Evolutionary conservation across 2,329 filamentous ascomycete species (phyloP).

Genomic region (Fusarium pseudoanthophilum): DNA sequence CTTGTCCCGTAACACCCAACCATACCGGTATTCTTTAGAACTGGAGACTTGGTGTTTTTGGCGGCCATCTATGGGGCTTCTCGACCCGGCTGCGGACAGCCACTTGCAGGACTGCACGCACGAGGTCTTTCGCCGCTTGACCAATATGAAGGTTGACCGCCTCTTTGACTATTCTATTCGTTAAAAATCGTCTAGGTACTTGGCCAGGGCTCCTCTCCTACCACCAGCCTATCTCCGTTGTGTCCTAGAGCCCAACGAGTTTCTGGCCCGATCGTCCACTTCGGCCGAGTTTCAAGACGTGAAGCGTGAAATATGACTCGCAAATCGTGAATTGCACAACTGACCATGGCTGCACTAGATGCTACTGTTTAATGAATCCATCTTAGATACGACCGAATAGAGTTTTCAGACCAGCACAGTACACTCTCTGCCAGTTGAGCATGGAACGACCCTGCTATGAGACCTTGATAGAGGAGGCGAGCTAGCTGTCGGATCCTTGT

Average conservation of each 20-base stretch:
- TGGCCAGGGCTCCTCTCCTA: conserved; percentile 17
- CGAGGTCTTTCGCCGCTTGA: conserved; percentile 25
- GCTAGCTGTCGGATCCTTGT: conserved; percentile 35
- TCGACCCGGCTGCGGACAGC: conserved; percentile 37
- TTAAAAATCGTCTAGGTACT: conserved; percentile 19
- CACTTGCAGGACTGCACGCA: conserved; percentile 36
- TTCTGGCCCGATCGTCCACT: conserved; percentile 25
- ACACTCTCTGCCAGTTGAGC: conserved; percentile 23
- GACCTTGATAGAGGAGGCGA: conserved; percentile 36
- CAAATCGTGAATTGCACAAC: conserved; percentile 32
- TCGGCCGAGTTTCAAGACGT: conserved; percentile 13
- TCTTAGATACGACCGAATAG: conserved; percentile 40
- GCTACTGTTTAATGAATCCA: conserved; percentile 43
- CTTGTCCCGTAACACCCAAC: conserved; percentile 17
- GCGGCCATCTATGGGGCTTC: conserved; percentile 31
- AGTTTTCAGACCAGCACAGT: conserved; percentile 38
- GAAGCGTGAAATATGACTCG: conserved; percentile 39
- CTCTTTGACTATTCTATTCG: conserved; percentile 39
- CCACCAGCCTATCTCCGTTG: conserved; percentile 22
- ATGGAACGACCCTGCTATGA: conserved; percentile 40
- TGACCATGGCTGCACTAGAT: conserved; percentile 37
- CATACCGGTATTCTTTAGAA: conserved; percentile 29
- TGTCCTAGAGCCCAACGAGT: conserved; percentile 24
- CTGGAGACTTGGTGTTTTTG: conserved; percentile 25
- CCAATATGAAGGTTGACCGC: conserved; percentile 44